Percentiles rank a stretch among this genome's conserved stretches.
These are phyloP conservation scores for Diutina mesorugosa DNA, from an alignment of 1,139 yeast species.

Conservation along the genomic window DNA sequence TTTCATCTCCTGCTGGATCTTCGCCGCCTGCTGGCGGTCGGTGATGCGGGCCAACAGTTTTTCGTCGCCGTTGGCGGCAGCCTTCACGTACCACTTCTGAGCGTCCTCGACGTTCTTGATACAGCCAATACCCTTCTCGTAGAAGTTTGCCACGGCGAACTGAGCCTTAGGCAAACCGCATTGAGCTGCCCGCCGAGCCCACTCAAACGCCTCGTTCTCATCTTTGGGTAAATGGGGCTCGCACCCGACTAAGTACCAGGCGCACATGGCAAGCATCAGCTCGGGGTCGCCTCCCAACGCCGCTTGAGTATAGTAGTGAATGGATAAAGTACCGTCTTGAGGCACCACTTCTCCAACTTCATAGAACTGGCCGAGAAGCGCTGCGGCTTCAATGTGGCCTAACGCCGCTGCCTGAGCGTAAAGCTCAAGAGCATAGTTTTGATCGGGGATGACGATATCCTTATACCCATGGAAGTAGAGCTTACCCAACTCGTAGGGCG, in stretches of 20 bases:
- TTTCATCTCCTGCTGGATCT: constrained; percentile 16
- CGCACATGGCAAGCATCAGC: constrained; percentile 89
- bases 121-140: constrained; percentile 84
- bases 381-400: constrained; percentile 73
- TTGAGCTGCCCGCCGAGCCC: constrained; percentile 84
- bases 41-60: constrained; percentile 36
- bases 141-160: constrained; percentile 73
- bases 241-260: constrained; percentile 91
- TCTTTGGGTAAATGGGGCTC: constrained; percentile 72
- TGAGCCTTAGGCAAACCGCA: constrained; percentile 73
- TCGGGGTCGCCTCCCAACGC: constrained; percentile 81
- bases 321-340: constrained; percentile 72
- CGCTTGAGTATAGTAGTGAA: constrained; percentile 87
- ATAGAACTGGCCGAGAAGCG: constrained; percentile 70
- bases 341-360: constrained; percentile 76
- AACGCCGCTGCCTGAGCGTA: constrained; percentile 84
- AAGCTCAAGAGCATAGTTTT: constrained; percentile 72
- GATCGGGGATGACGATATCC: constrained; percentile 79
- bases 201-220: constrained; percentile 80
- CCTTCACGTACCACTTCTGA: constrained; percentile 61
- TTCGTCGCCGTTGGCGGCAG: constrained; percentile 63
- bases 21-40: constrained; percentile 20
- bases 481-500: constrained; percentile 85
- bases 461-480: constrained; percentile 75
- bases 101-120: constrained; percentile 44